These are phyloP conservation scores for Cystobasidium onofrii DNA, from an alignment of 768 basidiomycete genomes.

Conservation along the genomic window DNA sequence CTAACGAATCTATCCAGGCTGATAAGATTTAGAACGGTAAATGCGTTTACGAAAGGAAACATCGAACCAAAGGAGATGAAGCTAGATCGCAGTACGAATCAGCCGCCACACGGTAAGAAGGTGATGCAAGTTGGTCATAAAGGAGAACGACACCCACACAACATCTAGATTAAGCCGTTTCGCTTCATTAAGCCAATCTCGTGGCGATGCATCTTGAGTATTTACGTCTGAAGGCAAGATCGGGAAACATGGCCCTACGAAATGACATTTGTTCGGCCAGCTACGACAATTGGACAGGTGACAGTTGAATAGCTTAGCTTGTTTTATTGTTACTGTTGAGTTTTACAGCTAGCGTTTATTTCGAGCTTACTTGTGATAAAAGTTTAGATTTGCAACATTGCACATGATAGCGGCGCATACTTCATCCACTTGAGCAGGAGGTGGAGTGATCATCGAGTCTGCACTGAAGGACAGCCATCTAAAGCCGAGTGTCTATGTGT, in stretches of 20 bases:
- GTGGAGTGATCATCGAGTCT: conserved; percentile 14
- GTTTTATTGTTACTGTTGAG: too few species aligned
- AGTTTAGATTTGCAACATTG: conserved; percentile 13
- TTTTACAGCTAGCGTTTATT: background rate
- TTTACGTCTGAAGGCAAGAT: background rate
- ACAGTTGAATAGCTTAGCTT: too few species aligned
- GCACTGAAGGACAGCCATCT: conserved; percentile 5
- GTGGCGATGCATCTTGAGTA: background rate
- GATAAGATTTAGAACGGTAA: background rate
- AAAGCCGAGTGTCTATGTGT: background rate
- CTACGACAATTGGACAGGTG: background rate
- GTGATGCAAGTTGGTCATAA: background rate
- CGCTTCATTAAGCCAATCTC: conserved; percentile 8
- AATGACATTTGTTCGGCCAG: conserved; percentile 1
- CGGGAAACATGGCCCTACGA: background rate
- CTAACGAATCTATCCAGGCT: background rate
- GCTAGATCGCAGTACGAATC: background rate
- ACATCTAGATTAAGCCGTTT: background rate
- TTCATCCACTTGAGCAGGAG: background rate
- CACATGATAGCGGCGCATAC: conserved; percentile 20
- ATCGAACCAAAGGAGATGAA: conserved; percentile 28
- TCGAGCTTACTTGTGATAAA: conserved; percentile 12
- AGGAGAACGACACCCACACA: background rate
- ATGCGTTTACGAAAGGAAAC: conserved; percentile 13
- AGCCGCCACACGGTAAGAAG: background rate